Evolutionary conservation across 1,139 yeast genomes (phyloP), one percentile per base, ranked within the genome.

Genomic region (Insectozyma bohioensis): DNA sequence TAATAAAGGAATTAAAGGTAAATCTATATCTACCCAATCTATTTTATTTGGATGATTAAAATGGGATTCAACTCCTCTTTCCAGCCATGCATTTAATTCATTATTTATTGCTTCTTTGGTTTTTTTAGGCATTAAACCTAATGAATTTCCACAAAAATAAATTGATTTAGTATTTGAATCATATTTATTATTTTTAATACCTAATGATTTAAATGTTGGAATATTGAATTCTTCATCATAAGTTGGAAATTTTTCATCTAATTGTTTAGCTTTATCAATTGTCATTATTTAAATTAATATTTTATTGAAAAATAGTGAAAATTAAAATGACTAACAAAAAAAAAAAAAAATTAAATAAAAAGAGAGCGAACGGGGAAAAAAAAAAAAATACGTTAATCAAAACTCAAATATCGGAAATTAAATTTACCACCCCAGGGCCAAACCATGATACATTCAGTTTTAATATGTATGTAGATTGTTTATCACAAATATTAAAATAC

Each of bases 401-500:
- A 4, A 11, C 12, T n/a, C n/a, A n/a, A n/a, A n/a, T n/a, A n/a
- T n/a, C n/a, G n/a, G n/a, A n/a, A n/a, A n/a, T n/a, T n/a, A n/a
- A n/a, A n/a, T n/a, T n/a, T n/a, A n/a, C n/a, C n/a, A n/a, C 6
- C n/a, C n/a, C n/a, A n/a, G n/a, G n/a, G n/a, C n/a, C n/a, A n/a
- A n/a, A n/a, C n/a, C n/a, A 87, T 88, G 96, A 88, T 88, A 37
- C 95, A 88, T 54, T 85, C 96, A 5, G 95, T 87, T 22, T 64
- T 88, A 36, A 86, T 88, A 54, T 85, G 90, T 84, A 72, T 40
- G 90, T 75, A 36, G 12, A 7, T n/a, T n/a, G 20, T 12, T 6
- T 9, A 10, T 20, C 10, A 11, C 15, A 14, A 2, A 13, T 12
- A 18, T 22, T 13, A 8, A 10, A 6, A n/a, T 16, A 22, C 14